Evolutionary conservation across 495 filamentous ascomycete genomes (phyloP), one percentile per base, ranked within the genome.

Genomic region (Rostrohypoxylon terebratum): DNA sequence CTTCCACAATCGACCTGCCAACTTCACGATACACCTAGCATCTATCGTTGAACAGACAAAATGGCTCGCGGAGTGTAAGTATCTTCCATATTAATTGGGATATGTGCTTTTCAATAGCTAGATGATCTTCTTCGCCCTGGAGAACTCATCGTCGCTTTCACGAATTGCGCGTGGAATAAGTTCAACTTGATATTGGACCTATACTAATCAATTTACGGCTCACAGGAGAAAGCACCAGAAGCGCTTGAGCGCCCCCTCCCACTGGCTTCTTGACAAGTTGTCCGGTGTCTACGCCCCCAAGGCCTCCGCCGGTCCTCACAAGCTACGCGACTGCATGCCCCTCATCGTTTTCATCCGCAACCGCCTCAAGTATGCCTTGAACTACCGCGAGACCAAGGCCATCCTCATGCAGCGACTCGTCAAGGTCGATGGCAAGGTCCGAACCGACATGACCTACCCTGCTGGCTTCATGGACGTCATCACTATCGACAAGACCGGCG

Each of bases 401-500:
- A 98, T 99, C 87, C 86, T 99, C 81, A 98, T 98, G 95, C 96
- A 99, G 89, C 96, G 96, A 83, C 91, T 98, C 72, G 88, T 99
- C 92, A 97, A 98, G 90, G 96, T 99, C 79, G 96, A 99, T 85
- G 92, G 91, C 87, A 99, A 99, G 88, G 94, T 99, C 86, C 95
- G 96, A 86, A 99, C 96, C 82, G 96, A 99, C 86, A 85, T 88
- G 76, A 99, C 96, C 84, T 99, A 91, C 90, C 96, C 96, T 71
- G 91, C 96, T 76, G 96, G 96, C 77, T 98, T 96, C 89, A 98
- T 98, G 96, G 96, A 99, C 81, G 95, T 99, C 81, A 98, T 99
- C 89, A 88, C 88, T 76, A 93, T 99, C 84, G 96, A 99, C 85
- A 99, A 98, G 93, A 99, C 96, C 71, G 93, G 93, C 87, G 96